phyloP scores from a whole-genome alignment of 148 eudicot species.

The Hydrangea macrophylla region DNA sequence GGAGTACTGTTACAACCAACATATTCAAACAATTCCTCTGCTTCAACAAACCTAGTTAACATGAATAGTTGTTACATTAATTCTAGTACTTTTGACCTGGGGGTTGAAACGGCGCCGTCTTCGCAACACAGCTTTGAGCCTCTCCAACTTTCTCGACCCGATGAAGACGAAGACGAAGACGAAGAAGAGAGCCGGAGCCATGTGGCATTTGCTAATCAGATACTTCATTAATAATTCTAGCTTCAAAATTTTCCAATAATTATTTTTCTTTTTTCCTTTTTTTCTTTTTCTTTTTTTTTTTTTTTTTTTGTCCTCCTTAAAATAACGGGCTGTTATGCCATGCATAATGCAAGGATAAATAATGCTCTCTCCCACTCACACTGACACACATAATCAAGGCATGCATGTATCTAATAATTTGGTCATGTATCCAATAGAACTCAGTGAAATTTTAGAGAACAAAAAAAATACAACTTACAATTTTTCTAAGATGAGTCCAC shows the following conservation, averaged over 20 bases:
- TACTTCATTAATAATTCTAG: constrained; percentile 21
- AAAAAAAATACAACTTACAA: too few relatives aligned
- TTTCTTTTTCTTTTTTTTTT: background rate
- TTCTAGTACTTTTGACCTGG: constrained; percentile 32
- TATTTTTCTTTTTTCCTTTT: background rate
- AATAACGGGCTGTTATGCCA: background rate
- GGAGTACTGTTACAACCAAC: constrained; percentile 45
- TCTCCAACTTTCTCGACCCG: constrained; percentile 25
- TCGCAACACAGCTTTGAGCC: constrained; percentile 50
- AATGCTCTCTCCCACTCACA: too few relatives aligned
- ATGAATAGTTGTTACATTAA: constrained; percentile 26
- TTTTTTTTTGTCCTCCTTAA: background rate
- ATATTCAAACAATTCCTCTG: constrained; percentile 65
- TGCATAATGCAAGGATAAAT: too few relatives aligned
- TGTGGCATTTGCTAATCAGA: constrained; percentile 45
- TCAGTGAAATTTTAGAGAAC: too few relatives aligned
- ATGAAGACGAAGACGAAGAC: constrained; percentile 50
- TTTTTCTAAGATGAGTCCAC: too few relatives aligned
- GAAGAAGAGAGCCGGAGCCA: constrained; percentile 58
- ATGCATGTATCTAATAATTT: too few relatives aligned
- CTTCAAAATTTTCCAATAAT: too few relatives aligned
- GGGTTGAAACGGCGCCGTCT: constrained; percentile 19
- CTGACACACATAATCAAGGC: too few relatives aligned
- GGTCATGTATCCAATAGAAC: too few relatives aligned
- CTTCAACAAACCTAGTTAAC: constrained; percentile 53